Base-by-base conservation (phyloP, 768 basidiomycete species). In the Brasilioporus rufonigricans region DNA sequence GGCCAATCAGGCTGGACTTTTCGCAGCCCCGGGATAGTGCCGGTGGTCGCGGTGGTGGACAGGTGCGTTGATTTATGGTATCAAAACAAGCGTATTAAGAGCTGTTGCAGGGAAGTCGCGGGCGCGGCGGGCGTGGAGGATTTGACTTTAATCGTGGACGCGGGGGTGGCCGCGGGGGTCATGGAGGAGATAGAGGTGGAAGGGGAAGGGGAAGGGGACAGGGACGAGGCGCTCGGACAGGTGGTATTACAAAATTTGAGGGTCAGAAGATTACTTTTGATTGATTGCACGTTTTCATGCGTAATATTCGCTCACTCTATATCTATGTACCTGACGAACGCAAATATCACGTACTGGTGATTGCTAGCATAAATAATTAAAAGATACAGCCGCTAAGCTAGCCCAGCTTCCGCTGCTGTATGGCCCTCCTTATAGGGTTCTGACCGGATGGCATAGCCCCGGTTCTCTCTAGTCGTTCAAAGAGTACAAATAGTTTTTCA, bases 401-500 rank as follows among this genome's bases (percentile, higher is more conserved):
- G 13, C 62, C 53, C 31, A 24, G 3, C 33, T 32, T 67, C 5
- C 61, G 48, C 27, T 54, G 46, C 57, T 79, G 79, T 18, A 89
- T 78, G 1, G 86, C 89, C 66, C 80, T 85, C 50, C 89, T 78
- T 58, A 91, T 81, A 7, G 88, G 89, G 65, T 90, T 90, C 60
- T 83, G 82, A 44, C 74, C 77, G 19, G 83, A 74, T 12, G 83
- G 80, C 31, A 92, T 65, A 41, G 84, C 81, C 21, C 92, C 91
- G 43, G 77, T 85, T 70, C 77, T 84, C 67, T 94, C 91, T 59
- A 98, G 76, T 44, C 95, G 77, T 59, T 97, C 91, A 65, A 99
- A 98, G 19, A 98, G 76, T 32, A 89, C 85, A 65, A 98, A 92
- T 39, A 99, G 76, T 65, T 86, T 87, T 76, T 98, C 95, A 50